Evolutionary conservation across 2,329 filamentous ascomycete genomes (phyloP), one percentile per base, ranked within the genome.

Genomic region (Stagonosporopsis rhizophila): DNA sequence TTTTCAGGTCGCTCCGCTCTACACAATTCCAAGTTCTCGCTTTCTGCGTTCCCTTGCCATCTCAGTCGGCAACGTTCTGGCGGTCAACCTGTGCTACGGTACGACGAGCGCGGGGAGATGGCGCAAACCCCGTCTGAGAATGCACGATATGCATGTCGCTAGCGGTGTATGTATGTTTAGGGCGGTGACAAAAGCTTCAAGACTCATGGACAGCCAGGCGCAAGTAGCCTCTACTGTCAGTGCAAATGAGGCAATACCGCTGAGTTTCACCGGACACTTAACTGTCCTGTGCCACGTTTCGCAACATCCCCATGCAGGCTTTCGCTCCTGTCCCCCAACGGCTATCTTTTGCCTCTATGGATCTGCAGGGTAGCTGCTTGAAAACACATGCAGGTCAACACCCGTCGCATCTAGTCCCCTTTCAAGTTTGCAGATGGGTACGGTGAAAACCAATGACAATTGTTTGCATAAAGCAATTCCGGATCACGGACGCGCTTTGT

Each of bases 191-290:
- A 41, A 32, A 19, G 40, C 48, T 39, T 27, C 52, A 14, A 47
- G 22, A n/a, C 35, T 23, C 23, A 23, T 44, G 23, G 22, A 59
- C 67, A 67, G 66, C 64, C 38, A 65, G 19, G 19, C 27, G 34
- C 46, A 44, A 25, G 44, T 38, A 22, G 17, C 14, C 15, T 4
- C 38, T 47, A 53, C 44, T 50, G 44, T 44, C 42, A 39, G 22
- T 44, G 15, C 27, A 22, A 52, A 56, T 58, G 27, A 54, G 41
- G 55, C 53, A 56, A 55, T 61, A 49, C 52, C 38, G 56, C 62
- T 59, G 47, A 40, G 56, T 60, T 44, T 69, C 61, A 68, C 67
- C 70, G 69, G 67, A 69, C 44, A 58, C 44, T 53, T n/a, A 4
- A 32, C 15, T n/a, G 30, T n/a, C 58, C 41, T 66, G 69, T 70